These are phyloP conservation scores for Actinomortierella wolfii DNA, from an alignment of 371 early-diverging fungal species.

Conservation along the genomic window DNA sequence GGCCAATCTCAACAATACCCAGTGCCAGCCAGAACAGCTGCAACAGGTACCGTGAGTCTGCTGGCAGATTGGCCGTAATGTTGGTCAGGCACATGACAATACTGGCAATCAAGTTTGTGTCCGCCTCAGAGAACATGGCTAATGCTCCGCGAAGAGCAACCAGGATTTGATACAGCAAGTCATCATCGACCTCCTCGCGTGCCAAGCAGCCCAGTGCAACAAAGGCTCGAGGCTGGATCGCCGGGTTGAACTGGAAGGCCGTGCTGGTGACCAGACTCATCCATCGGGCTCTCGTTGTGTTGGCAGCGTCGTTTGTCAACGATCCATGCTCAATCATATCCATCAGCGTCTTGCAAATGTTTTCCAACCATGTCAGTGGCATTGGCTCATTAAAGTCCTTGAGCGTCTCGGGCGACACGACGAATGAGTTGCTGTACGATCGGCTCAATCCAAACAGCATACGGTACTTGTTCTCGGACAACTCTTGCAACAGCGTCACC, in stretches of 20 bases:
- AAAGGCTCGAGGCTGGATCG: constrained; percentile 93
- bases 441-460: constrained; percentile 82
- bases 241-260: constrained; percentile 93
- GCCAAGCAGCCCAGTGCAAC: constrained; percentile 89
- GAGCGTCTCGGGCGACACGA: constrained; percentile 64
- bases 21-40: constrained; percentile 91
- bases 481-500: constrained; percentile 62
- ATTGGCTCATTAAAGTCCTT: constrained; percentile 73
- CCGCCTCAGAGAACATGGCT: constrained; percentile 80
- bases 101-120: constrained; percentile 76
- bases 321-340: constrained; percentile 82
- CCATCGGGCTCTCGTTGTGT: constrained; percentile 89
- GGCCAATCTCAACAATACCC: constrained; percentile 84
- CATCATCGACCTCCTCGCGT: constrained; percentile 86
- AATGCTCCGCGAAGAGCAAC: constrained; percentile 87
- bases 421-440: constrained; percentile 73
- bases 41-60: constrained; percentile 77
- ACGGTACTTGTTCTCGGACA: constrained; percentile 79
- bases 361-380: constrained; percentile 76
- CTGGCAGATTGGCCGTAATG: constrained; percentile 82
- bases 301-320: constrained; percentile 73
- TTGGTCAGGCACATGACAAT: constrained; percentile 90
- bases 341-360: constrained; percentile 78
- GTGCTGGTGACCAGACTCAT: constrained; percentile 88
- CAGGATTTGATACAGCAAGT: constrained; percentile 86